Base-by-base conservation (phyloP, 306 rosid species). In the Prunus persica region DNA sequence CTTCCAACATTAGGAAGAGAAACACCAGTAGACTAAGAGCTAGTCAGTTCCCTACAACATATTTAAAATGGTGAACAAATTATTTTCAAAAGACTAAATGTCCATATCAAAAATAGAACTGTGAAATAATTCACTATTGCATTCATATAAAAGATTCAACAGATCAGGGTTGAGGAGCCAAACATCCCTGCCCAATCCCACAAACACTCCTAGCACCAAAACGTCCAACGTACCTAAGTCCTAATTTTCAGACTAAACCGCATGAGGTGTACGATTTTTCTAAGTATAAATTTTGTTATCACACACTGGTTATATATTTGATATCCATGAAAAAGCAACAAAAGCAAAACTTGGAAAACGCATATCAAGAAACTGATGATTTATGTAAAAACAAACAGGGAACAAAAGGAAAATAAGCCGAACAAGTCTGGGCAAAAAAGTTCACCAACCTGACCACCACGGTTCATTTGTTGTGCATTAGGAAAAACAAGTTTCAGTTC, bases 381-480 rank as follows among this genome's bases (percentile, higher is more conserved):
- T n/a, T 25, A 72, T 10, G 68, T 20, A 47, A 54, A 56, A 54
- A 7, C 11, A 65, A 38, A 3, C 65, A 43, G 32, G 43, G 10
- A 16, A 11, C 46, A 45, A 80, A 27, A 27, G 30, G 30, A 63
- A 65, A 45, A 27, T 15, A 18, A 24, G 60, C 12, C 11, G 3
- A 25, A 28, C 41, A 49, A n/a, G n/a, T 20, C 19, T 27, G 27
- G 30, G 30, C 30, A 75, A 10, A 65, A 45, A 46, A 15, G 11
- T 22, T 19, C 67, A 84, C 91, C 56, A 75, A 92, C 98, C 98
- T 95, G 97, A 65, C 96, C 86, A 87, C 98, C 98, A 69, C 98
- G 97, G 81, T 95, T 95, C 86, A 92, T 91, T 80, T 87, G 87
- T 76, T 89, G 88, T 11, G 97, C 92, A 86, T 95, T 95, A 9